A percentile compares a stretch with the other conserved stretches of the same genome.
Evolutionary conservation across 805 yeast genomes (phyloP).

Genomic region (Cyberlindnera nakhonratchasimensis): DNA sequence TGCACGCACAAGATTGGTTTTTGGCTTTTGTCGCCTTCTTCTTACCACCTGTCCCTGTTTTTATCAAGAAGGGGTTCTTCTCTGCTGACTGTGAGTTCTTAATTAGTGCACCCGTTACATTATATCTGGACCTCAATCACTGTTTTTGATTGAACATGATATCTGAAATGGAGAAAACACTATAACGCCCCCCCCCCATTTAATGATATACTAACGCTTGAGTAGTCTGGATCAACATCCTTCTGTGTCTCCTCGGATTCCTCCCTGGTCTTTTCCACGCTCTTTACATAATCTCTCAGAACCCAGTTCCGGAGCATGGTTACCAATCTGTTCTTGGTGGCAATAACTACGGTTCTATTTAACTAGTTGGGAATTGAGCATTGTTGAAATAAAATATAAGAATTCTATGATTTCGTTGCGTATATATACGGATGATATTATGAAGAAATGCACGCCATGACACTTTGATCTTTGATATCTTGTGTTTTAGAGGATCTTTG

Average conservation of each 20-base stretch:
- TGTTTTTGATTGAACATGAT: too few species aligned
- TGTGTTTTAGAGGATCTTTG: too few species aligned
- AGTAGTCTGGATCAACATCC: slow-evolving; percentile 51
- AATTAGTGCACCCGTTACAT: too few species aligned
- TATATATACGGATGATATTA: too few species aligned
- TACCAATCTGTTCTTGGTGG: slow-evolving; percentile 19
- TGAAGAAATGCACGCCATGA: too few species aligned
- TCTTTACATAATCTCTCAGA: slow-evolving; percentile 56
- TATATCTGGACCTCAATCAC: too few species aligned
- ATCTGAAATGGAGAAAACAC: too few species aligned
- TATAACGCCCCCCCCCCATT: too few species aligned
- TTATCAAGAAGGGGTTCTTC: slow-evolving; percentile 57
- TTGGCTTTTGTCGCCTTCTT: slow-evolving; percentile 64
- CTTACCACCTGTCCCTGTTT: slow-evolving; percentile 70
- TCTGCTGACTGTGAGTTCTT: slow-evolving; percentile 49
- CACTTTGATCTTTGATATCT: too few species aligned
- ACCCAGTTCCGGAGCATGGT: slow-evolving; percentile 40
- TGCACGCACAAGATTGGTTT: slow-evolving; percentile 54
- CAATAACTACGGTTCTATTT: slow-evolving; percentile 26
- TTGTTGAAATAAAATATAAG: neutral
- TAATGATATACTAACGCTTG: slow-evolving; percentile 4
- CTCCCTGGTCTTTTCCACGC: slow-evolving; percentile 71
- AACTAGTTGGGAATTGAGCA: neutral
- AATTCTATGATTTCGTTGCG: too few species aligned
- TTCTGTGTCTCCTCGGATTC: slow-evolving; percentile 58